These are phyloP conservation scores for Amanita fuliginea DNA, from an alignment of 768 basidiomycete species.

Conservation along the genomic window DNA sequence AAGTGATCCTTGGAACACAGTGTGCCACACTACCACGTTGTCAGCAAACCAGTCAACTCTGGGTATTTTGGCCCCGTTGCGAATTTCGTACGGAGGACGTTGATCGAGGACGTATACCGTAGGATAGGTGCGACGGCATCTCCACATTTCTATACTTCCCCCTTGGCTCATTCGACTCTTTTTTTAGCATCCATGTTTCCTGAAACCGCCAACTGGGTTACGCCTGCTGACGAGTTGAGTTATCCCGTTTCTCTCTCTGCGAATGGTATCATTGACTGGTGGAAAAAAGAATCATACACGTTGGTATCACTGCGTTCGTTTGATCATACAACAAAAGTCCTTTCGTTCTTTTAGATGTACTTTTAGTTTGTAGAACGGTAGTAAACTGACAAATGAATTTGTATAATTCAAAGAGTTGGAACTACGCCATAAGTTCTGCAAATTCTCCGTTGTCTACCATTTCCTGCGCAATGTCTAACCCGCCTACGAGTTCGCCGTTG, in stretches of 20 bases:
- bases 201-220: constrained; percentile 47
- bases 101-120: constrained; percentile 54
- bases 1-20: too few species aligned
- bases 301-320: constrained; percentile 38
- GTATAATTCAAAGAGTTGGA: too few species aligned
- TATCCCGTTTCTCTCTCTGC: constrained; percentile 2
- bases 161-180: neutral
- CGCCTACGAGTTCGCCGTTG: constrained; percentile 90
- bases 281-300: constrained; percentile 50
- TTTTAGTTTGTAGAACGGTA: too few species aligned
- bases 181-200: constrained; percentile 46
- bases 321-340: neutral
- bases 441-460: constrained; percentile 79
- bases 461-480: constrained; percentile 85
- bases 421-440: constrained; percentile 23
- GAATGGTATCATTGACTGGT: neutral
- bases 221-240: constrained; percentile 43
- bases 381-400: too few species aligned
- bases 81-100: constrained; percentile 32
- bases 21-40: constrained; percentile 47
- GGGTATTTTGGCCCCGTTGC: constrained; percentile 21
- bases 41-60: constrained; percentile 24
- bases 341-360: too few species aligned
- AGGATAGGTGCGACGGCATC: constrained; percentile 19
- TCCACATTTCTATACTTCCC: neutral